Base-by-base conservation (phyloP, 805 yeast species). In the Maudiozyma bulderi region DNA sequence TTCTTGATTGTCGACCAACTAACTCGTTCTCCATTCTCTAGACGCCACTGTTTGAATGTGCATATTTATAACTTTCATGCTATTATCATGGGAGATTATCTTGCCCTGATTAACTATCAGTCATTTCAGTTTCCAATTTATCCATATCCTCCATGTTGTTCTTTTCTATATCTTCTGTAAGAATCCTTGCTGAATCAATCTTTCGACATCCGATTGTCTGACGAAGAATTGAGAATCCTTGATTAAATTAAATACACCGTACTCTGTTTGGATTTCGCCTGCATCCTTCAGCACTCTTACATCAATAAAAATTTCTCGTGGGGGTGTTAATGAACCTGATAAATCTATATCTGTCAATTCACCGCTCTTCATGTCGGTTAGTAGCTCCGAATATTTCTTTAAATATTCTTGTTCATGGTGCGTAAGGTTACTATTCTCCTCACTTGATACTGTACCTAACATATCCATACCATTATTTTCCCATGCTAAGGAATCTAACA, bases 191-290 rank as follows among this genome's bases (percentile, higher is more conserved):
- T 89, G 96, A 35, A 93, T 86, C 51, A 93, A 72, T 46, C 97
- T 71, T 61, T 91, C 97, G 6, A 93, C 99, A 60, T 93, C 99
- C 0, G 93, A 83, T 56, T 87, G 91, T 50, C 99, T 74, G 15
- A 91, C 97, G 61, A 86, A 91, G 61, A 91, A 90, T 61, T 93
- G 98, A 3, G 96, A 86, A 64, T 91, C 91, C 60, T 90, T 91
- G 3, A 95, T 86, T 54, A 93, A 70, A 58, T 90, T 90, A 69
- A 93, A 89, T 3, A 88, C 96, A 26, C 97, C 99, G 58, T 91
- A 91, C 64, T 91, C 99, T 0, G 99, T 93, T 61, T 90, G 96
- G 35, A 91, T 88, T 62, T 93, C 98, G 1, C 99, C 99, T 0
- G 95, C 97, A 59, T 91, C 95, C 62, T 85, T 85, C 46, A 91